A percentile compares a stretch with the other conserved stretches of the same genome.
Conservation (phyloP, 169 alveolate species). For the Cryptosporidium sp. region DNA sequence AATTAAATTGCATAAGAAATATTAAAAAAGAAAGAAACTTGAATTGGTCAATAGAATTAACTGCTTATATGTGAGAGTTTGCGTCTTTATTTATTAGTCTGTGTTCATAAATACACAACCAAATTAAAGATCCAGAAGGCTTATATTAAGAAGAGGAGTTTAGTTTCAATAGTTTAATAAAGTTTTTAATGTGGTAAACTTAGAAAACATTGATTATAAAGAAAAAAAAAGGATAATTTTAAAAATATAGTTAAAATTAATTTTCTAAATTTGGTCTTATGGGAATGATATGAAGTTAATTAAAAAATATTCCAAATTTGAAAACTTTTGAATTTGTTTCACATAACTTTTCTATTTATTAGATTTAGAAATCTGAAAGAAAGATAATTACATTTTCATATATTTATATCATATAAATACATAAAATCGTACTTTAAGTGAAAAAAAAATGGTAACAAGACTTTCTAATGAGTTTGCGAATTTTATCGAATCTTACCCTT, state of each 20-base stretch:
- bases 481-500: slow-evolving; percentile 31
- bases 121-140: not conserved
- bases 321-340: too few species aligned
- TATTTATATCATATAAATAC: too few species aligned
- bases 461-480: slow-evolving; percentile 3
- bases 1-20: not conserved
- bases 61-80: too few species aligned
- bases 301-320: too few species aligned
- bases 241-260: too few species aligned
- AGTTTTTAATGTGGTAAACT: not conserved
- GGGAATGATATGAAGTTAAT: not conserved
- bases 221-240: too few species aligned
- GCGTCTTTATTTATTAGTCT: not conserved
- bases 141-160: too few species aligned
- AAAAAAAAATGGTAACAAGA: not conserved
- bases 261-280: not conserved
- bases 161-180: too few species aligned
- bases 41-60: not conserved
- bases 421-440: not conserved
- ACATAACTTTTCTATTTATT: not conserved
- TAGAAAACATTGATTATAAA: too few species aligned
- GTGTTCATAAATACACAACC: not conserved
- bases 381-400: not conserved
- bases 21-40: not conserved
- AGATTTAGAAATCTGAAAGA: not conserved